These are phyloP conservation scores for Rhododendron simsii DNA, from an alignment of 148 eudicot genomes.

Conservation along the genomic window DNA sequence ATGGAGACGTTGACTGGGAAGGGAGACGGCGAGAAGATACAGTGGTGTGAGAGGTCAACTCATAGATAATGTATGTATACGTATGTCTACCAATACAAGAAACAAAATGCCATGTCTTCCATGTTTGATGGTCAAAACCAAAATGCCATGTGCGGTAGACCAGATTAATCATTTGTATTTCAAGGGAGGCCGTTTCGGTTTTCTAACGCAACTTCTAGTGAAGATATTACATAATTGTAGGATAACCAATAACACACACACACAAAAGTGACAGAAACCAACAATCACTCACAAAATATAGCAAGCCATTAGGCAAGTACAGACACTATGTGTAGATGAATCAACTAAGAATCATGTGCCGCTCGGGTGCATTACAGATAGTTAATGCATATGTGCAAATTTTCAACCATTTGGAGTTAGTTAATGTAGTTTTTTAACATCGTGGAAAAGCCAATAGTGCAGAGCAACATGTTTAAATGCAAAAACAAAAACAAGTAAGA, in stretches of 20 bases:
- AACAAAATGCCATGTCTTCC: background rate
- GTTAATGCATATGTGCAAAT: background rate
- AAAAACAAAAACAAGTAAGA: background rate
- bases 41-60: no score
- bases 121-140: background rate
- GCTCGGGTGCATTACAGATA: background rate
- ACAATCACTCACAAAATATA: background rate
- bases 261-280: background rate
- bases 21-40: no score
- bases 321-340: background rate
- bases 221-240: background rate
- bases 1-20: no score
- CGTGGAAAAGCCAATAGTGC: background rate
- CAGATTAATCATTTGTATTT: background rate
- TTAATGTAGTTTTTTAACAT: background rate
- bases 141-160: background rate
- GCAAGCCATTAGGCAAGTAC: background rate
- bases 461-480: background rate
- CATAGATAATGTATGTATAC: background rate
- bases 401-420: background rate
- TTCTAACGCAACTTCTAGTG: background rate
- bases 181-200: background rate
- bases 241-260: background rate
- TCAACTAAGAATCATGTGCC: background rate
- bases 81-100: background rate